phyloP scores from a whole-genome alignment of 148 eudicot genomes.

The Camellia granthamiana region DNA sequence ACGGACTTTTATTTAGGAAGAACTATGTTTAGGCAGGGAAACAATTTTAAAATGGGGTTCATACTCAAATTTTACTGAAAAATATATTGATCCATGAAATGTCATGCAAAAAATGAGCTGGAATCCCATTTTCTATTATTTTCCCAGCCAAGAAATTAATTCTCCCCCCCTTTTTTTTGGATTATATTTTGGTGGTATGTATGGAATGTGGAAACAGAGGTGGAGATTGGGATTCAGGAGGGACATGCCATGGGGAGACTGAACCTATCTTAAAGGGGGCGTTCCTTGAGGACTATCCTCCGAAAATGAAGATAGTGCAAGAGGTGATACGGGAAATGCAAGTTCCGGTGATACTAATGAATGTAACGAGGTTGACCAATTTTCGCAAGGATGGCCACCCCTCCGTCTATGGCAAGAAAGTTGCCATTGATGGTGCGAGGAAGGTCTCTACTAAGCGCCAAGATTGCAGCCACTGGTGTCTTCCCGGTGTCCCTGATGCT shows the following conservation, averaged over 20 bases:
- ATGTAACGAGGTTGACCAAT: constrained; percentile 77
- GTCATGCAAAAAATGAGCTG: too few relatives aligned
- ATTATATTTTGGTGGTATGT: not conserved
- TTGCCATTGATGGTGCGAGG: constrained; percentile 19
- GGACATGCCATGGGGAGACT: constrained; percentile 77
- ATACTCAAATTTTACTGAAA: not conserved
- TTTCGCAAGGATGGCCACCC: constrained; percentile 95
- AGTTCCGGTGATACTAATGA: constrained; percentile 63
- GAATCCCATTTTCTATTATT: not conserved
- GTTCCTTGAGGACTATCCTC: constrained; percentile 61
- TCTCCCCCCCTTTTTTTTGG: not conserved
- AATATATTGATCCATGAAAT: too few relatives aligned
- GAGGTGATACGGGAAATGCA: constrained; percentile 62
- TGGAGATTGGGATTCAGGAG: constrained; percentile 99
- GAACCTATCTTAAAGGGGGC: constrained; percentile 58
- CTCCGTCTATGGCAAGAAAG: constrained; percentile 67
- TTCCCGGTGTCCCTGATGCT: constrained; percentile 97
- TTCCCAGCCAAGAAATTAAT: not conserved
- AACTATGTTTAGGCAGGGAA: too few relatives aligned
- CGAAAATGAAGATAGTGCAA: constrained; percentile 85
- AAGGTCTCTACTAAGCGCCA: constrained; percentile 61
- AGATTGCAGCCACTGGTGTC: constrained; percentile 99
- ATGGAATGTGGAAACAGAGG: constrained; percentile 46
- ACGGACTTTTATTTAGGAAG: too few relatives aligned
- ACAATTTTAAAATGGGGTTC: not conserved